Evolutionary conservation across 768 basidiomycete genomes (phyloP), one percentile per base, ranked within the genome.

Genomic region (Udeniomyces megalosporus): DNA sequence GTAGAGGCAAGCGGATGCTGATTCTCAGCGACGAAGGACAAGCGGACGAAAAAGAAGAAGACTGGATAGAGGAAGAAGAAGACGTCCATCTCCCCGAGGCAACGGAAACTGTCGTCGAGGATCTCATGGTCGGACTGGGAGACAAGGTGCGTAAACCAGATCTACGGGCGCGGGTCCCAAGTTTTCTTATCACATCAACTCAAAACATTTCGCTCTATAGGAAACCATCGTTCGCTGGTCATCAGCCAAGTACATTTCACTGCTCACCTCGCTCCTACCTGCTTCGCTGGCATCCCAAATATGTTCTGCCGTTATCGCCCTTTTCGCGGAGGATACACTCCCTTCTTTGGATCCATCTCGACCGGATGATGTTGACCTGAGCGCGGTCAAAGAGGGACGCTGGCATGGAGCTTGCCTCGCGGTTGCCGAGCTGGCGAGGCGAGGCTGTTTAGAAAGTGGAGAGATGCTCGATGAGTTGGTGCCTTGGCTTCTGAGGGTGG

Each of bases 381-480:
- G 66, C 0, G 66, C 67, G 2, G 47, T 57, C 22, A 66, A 90
- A 29, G 91, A 96, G 73, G 78, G 80, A 64, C 86, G 86, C 56
- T 95, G 92, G 90, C 95, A 99, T 74, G 95, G 95, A 4, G 85
- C 88, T 14, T 89, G 84, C 70, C 78, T 97, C 34, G 88, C 89
- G 17, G 83, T 87, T 66, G 93, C 93, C 22, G 93, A 97, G 75
- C 80, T 95, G 76, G 86, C 88, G 44, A 80, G 95, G 50, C 77
- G 90, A 68, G 85, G 83, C 53, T 78, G 92, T 56, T 76, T 96
- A 26, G 71, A 77, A 20, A 72, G 77, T 8, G 38, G 38, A 35
- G 76, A 79, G 50, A 77, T 78, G 51, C 76, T 96, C 28, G 73
- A 79, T 1, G 77, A 81, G 62, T 73, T 90, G 53, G 77, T 96